Evolutionary conservation across 257 asterid genomes (phyloP), one percentile per base, ranked within the genome.

Genomic region (Capsicum rhomboideum): DNA sequence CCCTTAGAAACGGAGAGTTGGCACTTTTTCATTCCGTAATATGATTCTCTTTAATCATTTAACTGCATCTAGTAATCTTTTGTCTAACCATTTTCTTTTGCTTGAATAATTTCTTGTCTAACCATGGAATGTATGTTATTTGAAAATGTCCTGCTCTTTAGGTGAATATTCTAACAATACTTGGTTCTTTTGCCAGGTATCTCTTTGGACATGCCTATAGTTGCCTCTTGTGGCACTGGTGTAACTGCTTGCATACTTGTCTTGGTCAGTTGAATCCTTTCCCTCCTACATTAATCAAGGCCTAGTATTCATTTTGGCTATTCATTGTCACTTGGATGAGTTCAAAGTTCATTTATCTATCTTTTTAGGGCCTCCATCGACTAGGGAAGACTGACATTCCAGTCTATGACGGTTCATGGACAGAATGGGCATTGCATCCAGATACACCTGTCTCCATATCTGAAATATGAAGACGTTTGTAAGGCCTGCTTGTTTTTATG

Each of bases 201-300:
- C 85, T 87, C 95, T 16, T 52, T 93, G 90, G 98, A 97, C 81
- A 86, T 64, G 50, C 96, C 99, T 8, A 85, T 97, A 49, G n/a
- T 91, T 18, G 82, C 93, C 21, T 93, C 99, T 80, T 97, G 99
- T 9, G 99, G 99, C 55, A 97, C 99, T 13, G 99, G 99, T 83
- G 97, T 97, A 78, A 97, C 99, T 67, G 99, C 99, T 29, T 97
- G 99, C 84, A 74, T 97, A 87, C 91, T 97, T 78, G 93, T 96
- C 49, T 85, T 97, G 98, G 99, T 97, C 58, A 82, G 77, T 80
- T 46, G 49, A 77, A 40, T 84, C n/a, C 68, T 83, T 56, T 75
- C 31, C 44, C 55, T 54, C 40, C 31, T 34, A 67, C 75, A 67
- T 18, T 37, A 20, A 10, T 69, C 53, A 2, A 69, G 50, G 29